Evolutionary conservation across 2,329 filamentous ascomycete species (phyloP), one percentile per base, ranked within the genome.

Genomic region (Cytospora schulzeri): DNA sequence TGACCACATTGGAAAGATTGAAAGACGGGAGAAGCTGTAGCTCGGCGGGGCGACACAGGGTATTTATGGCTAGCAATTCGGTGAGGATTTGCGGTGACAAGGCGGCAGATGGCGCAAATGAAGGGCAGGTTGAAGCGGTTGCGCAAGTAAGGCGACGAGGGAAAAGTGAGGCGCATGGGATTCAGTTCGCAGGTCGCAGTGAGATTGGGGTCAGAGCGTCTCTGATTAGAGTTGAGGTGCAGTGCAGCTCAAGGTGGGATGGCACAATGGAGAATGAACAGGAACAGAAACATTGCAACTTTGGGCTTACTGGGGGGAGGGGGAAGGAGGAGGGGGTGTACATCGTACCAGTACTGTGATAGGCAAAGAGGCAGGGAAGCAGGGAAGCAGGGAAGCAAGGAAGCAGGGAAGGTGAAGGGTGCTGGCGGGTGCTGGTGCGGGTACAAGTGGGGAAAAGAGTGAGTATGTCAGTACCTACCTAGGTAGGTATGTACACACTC

Each of bases 1-100:
- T 67, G 60, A 67, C 66, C 59, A 66, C 64, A 64, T 66, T 61
- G 53, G 56, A 55, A 48, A 26, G 15, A 41, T 50, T 55, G n/a
- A 22, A 58, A 12, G 5, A 4, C 26, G 24, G 28, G 56, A 54
- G 33, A 54, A 2, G 56, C 9, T 63, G 48, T 51, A 53, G 41
- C 29, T 57, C 52, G 24, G 3, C 31, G 14, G 38, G 66, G 66
- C 63, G 66, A 67, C 65, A 31, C 63, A 19, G 52, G 9, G 38
- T 63, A 65, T 67, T 54, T 66, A 63, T 66, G 41, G 6, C 28
- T 35, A 35, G 45, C 38, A 24, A 45, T 50, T 31, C 31, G 38
- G 33, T 28, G 48, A 56, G 11, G 51, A 45, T 4, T 52, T 33
- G 57, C 28, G 51, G 26, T 52, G 45, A 54, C 35, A 52, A 66